Percentiles rank a stretch among this genome's conserved stretches.
Conservation (phyloP, 2,329 filamentous ascomycete genomes). For the Sarocladiaceae sp. region DNA sequence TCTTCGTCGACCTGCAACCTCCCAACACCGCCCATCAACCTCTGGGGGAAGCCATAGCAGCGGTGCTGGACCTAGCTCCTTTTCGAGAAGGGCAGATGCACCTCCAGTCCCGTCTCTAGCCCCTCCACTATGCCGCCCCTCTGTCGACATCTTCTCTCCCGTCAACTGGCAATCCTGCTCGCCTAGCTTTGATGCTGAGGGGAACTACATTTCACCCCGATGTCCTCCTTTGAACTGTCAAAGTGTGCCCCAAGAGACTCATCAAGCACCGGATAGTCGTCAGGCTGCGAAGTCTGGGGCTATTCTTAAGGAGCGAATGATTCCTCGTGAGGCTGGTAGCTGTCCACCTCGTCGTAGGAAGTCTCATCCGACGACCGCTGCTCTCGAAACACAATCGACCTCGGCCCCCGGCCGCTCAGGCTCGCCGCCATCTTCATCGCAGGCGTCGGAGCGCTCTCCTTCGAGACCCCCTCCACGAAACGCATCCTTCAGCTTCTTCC, state of each 20-base stretch:
- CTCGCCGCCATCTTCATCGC: neutral
- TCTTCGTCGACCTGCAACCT: neutral
- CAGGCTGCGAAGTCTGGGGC: neutral
- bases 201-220: neutral
- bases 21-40: neutral
- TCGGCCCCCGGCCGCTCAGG: neutral
- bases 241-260: no score
- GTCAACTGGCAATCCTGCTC: neutral
- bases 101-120: neutral
- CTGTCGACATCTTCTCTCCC: neutral
- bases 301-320: neutral
- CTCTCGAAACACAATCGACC: neutral
- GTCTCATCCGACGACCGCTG: neutral
- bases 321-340: slow-evolving; percentile 6
- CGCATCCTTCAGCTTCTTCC: slow-evolving; percentile 7
- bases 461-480: neutral
- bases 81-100: no score
- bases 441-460: neutral
- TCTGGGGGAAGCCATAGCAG: slow-evolving; percentile 3
- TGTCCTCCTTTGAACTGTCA: no score
- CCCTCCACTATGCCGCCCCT: neutral
- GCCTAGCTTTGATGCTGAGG: neutral
- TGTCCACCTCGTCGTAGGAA: slow-evolving; percentile 2
- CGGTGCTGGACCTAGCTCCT: no score
- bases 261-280: no score